phyloP scores from a whole-genome alignment of 352 stramenopile species.

The Phytophthora idaei region DNA sequence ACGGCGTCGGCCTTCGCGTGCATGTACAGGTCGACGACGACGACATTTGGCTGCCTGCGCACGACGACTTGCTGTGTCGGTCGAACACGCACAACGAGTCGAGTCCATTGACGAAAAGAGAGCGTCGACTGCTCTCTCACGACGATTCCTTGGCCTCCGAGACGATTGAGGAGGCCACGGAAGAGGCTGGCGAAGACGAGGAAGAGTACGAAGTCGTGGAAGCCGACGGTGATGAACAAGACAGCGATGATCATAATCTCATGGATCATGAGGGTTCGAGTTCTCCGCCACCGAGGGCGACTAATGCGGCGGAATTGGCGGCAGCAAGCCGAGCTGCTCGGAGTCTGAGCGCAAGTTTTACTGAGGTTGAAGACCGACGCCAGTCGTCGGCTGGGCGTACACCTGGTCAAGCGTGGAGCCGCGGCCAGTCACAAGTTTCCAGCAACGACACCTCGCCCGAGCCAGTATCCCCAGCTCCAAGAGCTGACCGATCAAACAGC shows the following conservation, averaged over 20 bases:
- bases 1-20: constrained; percentile 19
- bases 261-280: not conserved
- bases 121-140: constrained; percentile 15
- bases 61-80: constrained; percentile 26
- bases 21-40: constrained; percentile 27
- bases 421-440: not conserved
- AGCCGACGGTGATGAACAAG: not conserved
- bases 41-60: constrained; percentile 26
- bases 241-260: not conserved
- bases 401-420: constrained; percentile 2
- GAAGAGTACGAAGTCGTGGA: constrained; percentile 5
- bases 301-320: not conserved
- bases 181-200: not conserved
- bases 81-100: constrained; percentile 20
- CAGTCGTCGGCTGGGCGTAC: constrained; percentile 16
- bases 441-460: constrained; percentile 17
- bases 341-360: constrained; percentile 21
- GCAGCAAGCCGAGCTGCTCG: not conserved
- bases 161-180: too few relatives aligned
- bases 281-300: not conserved
- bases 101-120: constrained; percentile 14
- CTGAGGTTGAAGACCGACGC: constrained; percentile 4
- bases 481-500: not conserved
- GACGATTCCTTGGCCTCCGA: constrained; percentile 4
- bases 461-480: constrained; percentile 1